A percentile compares a stretch with the other conserved stretches of the same genome.
Evolutionary conservation across 202 grass and related monocot species (phyloP).

Genomic region (Panicum hallii): DNA sequence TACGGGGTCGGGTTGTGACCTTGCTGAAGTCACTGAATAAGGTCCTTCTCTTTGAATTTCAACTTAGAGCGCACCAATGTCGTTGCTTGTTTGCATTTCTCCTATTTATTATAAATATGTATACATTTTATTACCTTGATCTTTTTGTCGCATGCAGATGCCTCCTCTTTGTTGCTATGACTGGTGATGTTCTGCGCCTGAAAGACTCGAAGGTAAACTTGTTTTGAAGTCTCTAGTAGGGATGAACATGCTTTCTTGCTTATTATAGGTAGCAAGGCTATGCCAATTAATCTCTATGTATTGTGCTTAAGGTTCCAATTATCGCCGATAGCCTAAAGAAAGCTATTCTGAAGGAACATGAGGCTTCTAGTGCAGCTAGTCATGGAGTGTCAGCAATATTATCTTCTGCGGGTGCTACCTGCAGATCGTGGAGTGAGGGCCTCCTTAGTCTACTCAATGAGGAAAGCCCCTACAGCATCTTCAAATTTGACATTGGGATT

Average conservation of each 20-base stretch:
- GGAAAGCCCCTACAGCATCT: slow-evolving; percentile 71
- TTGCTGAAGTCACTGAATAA: slow-evolving; percentile 74
- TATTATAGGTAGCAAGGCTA: slow-evolving; percentile 2
- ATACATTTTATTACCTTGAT: background rate
- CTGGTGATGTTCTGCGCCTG: slow-evolving; percentile 73
- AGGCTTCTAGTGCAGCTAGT: slow-evolving; percentile 57
- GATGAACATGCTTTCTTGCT: slow-evolving; percentile 21
- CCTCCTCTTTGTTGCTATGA: slow-evolving; percentile 84
- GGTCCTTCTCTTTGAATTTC: slow-evolving; percentile 51
- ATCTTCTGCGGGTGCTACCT: slow-evolving; percentile 59
- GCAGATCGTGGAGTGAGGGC: slow-evolving; percentile 65
- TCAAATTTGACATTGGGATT: slow-evolving; percentile 84
- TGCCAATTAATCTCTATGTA: slow-evolving; percentile 32
- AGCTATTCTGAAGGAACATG: slow-evolving; percentile 70
- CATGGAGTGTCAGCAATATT: slow-evolving; percentile 70
- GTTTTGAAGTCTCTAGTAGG: background rate
- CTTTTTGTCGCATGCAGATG: slow-evolving; percentile 48
- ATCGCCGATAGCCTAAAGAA: slow-evolving; percentile 75
- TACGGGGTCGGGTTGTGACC: slow-evolving; percentile 61
- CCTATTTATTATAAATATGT: background rate
- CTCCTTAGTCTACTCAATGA: slow-evolving; percentile 75
- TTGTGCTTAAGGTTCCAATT: slow-evolving; percentile 56
- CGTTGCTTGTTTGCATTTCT: background rate
- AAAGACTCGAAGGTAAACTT: slow-evolving; percentile 75
- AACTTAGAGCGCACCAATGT: background rate